These are phyloP conservation scores for Scenedesmus sp. DNA, from an alignment of 163 green algal genomes.

Conservation along the genomic window DNA sequence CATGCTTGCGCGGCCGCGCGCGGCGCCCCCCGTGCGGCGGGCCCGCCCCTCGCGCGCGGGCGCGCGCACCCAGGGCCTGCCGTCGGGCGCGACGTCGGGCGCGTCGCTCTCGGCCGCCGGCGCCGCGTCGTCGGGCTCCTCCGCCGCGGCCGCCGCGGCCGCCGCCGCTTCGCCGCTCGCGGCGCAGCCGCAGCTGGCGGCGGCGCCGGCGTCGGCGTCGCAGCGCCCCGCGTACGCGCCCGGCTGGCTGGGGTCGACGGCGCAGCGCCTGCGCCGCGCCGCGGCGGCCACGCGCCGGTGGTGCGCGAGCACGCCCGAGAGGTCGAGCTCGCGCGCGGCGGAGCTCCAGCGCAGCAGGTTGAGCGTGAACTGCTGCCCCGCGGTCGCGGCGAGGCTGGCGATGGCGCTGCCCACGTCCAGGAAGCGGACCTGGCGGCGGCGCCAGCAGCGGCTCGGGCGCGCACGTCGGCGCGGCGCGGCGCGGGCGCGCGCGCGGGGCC, in stretches of 20 bases:
- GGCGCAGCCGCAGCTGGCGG: background rate
- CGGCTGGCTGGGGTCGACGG: background rate
- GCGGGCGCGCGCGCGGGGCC: too few species aligned
- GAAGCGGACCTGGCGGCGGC: constrained; percentile 5
- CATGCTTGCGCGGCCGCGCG: too few species aligned
- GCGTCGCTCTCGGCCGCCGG: background rate
- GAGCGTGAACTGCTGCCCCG: constrained; percentile 24
- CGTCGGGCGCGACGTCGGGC: too few species aligned
- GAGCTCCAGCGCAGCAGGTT: constrained; percentile 29
- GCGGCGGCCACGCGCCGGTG: constrained; percentile 1
- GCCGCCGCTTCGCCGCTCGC: too few species aligned
- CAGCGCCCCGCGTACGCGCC: constrained; percentile 3
- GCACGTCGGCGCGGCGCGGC: too few species aligned
- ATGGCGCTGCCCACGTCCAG: constrained; percentile 28
- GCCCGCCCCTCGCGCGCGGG: too few species aligned
- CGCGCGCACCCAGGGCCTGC: too few species aligned
- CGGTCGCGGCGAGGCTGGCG: constrained; percentile 1
- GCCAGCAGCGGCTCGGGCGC: too few species aligned
- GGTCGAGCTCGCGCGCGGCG: constrained; percentile 7
- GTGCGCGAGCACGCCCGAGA: constrained; percentile 12
- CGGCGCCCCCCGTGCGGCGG: too few species aligned
- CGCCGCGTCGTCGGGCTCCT: background rate
- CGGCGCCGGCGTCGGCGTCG: background rate
- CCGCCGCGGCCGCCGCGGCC: too few species aligned
- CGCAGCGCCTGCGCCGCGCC: background rate